These are phyloP conservation scores for Curvularia spicifera DNA, from an alignment of 2,329 filamentous ascomycete species.

Conservation along the genomic window DNA sequence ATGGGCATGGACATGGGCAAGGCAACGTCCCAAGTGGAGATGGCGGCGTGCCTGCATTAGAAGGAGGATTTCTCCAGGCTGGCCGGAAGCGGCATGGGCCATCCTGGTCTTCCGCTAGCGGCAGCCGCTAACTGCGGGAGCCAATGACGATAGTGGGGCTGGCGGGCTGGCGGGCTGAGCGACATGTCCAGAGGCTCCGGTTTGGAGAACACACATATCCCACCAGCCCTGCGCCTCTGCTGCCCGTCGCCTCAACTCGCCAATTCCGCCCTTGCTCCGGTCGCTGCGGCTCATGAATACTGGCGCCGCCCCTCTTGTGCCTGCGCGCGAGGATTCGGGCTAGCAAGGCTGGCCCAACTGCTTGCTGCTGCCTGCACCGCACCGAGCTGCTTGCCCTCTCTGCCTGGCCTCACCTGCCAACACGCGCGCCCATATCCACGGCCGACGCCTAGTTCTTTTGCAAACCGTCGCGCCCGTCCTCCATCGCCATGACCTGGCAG, in stretches of 20 bases:
- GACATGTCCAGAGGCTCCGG: background rate
- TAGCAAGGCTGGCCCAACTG: constrained; percentile 32
- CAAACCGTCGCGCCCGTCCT: constrained; percentile 23
- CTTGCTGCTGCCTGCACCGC: constrained; percentile 34
- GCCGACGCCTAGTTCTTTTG: constrained; percentile 25
- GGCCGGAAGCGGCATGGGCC: constrained; percentile 11
- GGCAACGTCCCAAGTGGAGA: constrained; percentile 9
- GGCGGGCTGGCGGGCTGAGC: constrained; percentile 4
- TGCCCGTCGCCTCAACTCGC: background rate
- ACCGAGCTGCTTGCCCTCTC: constrained; percentile 30
- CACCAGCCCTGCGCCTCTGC: constrained; percentile 4
- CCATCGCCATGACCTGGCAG: constrained; percentile 44
- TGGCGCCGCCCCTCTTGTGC: constrained; percentile 21
- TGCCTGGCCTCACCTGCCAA: constrained; percentile 28
- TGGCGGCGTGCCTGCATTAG: constrained; percentile 20
- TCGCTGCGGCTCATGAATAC: constrained; percentile 34
- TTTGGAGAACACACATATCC: background rate
- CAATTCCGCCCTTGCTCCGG: background rate
- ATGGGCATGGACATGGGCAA: background rate
- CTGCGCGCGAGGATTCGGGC: constrained; percentile 29
- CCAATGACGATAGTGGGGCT: constrained; percentile 19
- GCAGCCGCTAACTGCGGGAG: constrained; percentile 12
- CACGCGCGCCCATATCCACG: constrained; percentile 22
- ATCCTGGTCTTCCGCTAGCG: constrained; percentile 9
- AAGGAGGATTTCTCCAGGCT: constrained; percentile 13